Evolutionary conservation across 208 protist genomes (phyloP), one percentile per base, ranked within the genome.

Genomic region (Leptomonas pyrrhocoris): DNA sequence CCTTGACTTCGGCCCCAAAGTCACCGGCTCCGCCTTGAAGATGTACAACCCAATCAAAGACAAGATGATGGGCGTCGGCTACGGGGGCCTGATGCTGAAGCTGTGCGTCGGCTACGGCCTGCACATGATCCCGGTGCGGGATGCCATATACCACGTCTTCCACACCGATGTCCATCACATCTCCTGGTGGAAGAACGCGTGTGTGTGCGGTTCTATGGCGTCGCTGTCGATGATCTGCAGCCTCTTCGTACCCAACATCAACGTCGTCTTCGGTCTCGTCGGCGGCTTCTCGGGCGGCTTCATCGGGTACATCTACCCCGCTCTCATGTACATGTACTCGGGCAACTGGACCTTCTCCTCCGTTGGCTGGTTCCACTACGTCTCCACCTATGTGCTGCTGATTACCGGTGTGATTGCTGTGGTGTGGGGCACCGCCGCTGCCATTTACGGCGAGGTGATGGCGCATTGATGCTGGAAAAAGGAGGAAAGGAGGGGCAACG

Each of bases 301-400:
- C 59, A 83, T 95, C 28, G 86, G 83, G 25, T 91, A 84, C 73
- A 75, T 93, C 38, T 89, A 90, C 40, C 90, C 90, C 0, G 83
- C 90, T 13, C 63, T 89, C 15, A 89, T 95, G 71, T 68, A 71
- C 31, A 90, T 93, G 77, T 89, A 90, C 74, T 63, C 70, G 9
- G 88, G 83, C 19, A 76, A 84, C 60, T 89, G 79, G 64, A 79
- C 50, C 0, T 40, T 83, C 18, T 61, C 71, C 48, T 66, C 30
- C 4, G 80, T 81, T 0, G 83, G 84, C 8, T 73, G 64, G 57
- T 53, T 77, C 27, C 64, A 88, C 55, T 93, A 84, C 61, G 21
- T 83, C 25, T 81, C 68, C 21, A 83, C 85, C 38, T 85, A 89
- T 60, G 53, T 82, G 2, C 74, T 93, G 13, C 74, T 93, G 18